phyloP scores from a whole-genome alignment of 208 protist species.

The Crithidia expoeki region DNA sequence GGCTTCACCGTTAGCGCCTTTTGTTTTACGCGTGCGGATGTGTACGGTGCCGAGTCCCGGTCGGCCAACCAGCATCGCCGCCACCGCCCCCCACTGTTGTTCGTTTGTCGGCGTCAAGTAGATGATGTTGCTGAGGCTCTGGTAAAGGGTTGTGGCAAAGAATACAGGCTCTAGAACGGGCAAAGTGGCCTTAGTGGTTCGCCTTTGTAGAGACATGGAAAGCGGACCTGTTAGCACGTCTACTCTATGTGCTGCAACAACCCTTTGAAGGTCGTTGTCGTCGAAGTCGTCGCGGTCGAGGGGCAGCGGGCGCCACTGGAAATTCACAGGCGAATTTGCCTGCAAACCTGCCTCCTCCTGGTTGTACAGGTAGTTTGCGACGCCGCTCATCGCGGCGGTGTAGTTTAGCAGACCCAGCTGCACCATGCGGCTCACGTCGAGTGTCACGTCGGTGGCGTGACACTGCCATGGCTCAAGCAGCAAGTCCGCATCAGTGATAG shows the following conservation, averaged over 20 bases:
- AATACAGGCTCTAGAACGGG: constrained; percentile 23
- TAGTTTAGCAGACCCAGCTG: constrained; percentile 14
- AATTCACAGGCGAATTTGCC: background rate
- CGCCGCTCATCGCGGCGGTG: background rate
- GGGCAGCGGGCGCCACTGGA: constrained; percentile 1
- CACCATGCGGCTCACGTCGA: constrained; percentile 16
- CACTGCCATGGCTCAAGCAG: constrained; percentile 22
- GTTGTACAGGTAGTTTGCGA: constrained; percentile 8
- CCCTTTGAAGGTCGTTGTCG: background rate
- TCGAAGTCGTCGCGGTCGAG: background rate
- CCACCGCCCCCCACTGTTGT: constrained; percentile 30
- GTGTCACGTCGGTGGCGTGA: constrained; percentile 15
- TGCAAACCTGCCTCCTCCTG: constrained; percentile 7
- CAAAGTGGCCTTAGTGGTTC: background rate
- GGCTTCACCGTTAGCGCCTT: too few species aligned
- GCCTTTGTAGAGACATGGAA: background rate
- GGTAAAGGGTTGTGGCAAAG: constrained; percentile 16
- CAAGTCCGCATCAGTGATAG: constrained; percentile 6
- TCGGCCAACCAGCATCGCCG: constrained; percentile 8
- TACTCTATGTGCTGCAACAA: background rate
- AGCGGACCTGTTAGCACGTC: constrained; percentile 7
- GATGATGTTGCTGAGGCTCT: constrained; percentile 26
- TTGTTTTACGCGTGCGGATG: background rate
- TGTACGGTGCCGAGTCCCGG: background rate
- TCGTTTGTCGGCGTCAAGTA: constrained; percentile 34